phyloP scores from a whole-genome alignment of 805 yeast species.

The Suhomyces xylopsoci region DNA sequence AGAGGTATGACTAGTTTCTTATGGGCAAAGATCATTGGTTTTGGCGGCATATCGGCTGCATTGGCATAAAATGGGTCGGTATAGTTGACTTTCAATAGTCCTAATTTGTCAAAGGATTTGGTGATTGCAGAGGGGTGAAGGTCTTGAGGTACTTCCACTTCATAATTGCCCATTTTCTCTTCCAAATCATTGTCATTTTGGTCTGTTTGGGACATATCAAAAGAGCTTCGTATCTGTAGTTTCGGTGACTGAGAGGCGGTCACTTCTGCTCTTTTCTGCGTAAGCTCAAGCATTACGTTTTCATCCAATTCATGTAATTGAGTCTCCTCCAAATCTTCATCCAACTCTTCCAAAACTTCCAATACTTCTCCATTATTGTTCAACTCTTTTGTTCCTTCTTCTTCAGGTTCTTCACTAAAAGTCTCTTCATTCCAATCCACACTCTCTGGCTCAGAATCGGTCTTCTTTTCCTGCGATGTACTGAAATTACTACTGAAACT shows the following conservation, averaged over 20 bases:
- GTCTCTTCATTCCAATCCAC: slow-evolving; percentile 1
- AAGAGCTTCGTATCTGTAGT: slow-evolving; percentile 15
- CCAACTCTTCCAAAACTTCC: not conserved
- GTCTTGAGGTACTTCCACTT: slow-evolving; percentile 17
- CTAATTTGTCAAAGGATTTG: slow-evolving; percentile 39
- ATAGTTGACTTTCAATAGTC: slow-evolving; percentile 52
- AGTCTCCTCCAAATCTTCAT: slow-evolving; percentile 2
- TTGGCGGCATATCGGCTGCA: slow-evolving; percentile 47
- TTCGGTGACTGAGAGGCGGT: not conserved
- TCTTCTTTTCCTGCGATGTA: not conserved
- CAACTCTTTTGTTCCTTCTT: not conserved
- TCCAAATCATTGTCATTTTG: not conserved
- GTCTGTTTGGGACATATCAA: slow-evolving; percentile 4
- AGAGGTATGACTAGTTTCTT: slow-evolving; percentile 49
- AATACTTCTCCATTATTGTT: not conserved
- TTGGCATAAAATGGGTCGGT: slow-evolving; percentile 62
- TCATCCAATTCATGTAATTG: slow-evolving; percentile 16
- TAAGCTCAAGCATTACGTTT: slow-evolving; percentile 15
- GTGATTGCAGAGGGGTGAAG: slow-evolving; percentile 15
- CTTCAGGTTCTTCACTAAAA: not conserved
- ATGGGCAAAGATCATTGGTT: slow-evolving; percentile 67
- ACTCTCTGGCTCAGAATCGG: not conserved
- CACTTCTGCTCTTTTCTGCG: slow-evolving; percentile 15
- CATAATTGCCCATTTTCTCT: slow-evolving; percentile 12
- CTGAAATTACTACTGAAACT: slow-evolving; percentile 3